phyloP scores from a whole-genome alignment of 805 yeast species.

The Saccharomycopsis amapae region DNA sequence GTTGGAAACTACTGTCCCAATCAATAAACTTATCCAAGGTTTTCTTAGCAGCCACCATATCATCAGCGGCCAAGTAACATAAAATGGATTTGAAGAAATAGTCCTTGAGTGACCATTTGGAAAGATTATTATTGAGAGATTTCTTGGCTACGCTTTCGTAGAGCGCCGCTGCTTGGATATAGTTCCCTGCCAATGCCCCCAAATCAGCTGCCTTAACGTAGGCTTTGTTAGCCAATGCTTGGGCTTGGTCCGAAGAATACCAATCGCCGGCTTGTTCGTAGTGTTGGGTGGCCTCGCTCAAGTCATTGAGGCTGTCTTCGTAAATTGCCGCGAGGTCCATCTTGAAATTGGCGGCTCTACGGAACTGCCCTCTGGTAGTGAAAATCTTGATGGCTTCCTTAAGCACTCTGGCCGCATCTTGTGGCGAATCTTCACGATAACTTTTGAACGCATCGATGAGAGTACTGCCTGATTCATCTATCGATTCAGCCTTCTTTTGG shows the following conservation, averaged over 20 bases:
- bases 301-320: conserved; percentile 67
- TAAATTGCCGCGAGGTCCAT: conserved; percentile 84
- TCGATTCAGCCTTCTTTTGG: conserved; percentile 65
- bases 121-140: conserved; percentile 62
- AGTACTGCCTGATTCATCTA: conserved; percentile 88
- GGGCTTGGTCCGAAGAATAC: conserved; percentile 89
- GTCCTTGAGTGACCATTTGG: conserved; percentile 90
- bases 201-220: conserved; percentile 85
- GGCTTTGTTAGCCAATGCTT: conserved; percentile 83
- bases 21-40: conserved; percentile 53
- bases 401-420: conserved; percentile 70
- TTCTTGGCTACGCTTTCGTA: conserved; percentile 76
- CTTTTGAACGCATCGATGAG: conserved; percentile 87
- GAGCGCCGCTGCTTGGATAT: conserved; percentile 63
- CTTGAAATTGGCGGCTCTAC: conserved; percentile 89
- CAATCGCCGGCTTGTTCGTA: conserved; percentile 96
- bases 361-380: conserved; percentile 86
- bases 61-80: conserved; percentile 78
- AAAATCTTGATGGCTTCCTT: conserved; percentile 74
- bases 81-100: conserved; percentile 79
- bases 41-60: conserved; percentile 77
- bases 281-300: conserved; percentile 59
- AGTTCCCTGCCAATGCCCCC: conserved; percentile 68
- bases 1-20: conserved; percentile 68
- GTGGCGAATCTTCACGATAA: conserved; percentile 65